Conservation (phyloP, 164 flowering plant genomes). For the Sextonia rubra region DNA sequence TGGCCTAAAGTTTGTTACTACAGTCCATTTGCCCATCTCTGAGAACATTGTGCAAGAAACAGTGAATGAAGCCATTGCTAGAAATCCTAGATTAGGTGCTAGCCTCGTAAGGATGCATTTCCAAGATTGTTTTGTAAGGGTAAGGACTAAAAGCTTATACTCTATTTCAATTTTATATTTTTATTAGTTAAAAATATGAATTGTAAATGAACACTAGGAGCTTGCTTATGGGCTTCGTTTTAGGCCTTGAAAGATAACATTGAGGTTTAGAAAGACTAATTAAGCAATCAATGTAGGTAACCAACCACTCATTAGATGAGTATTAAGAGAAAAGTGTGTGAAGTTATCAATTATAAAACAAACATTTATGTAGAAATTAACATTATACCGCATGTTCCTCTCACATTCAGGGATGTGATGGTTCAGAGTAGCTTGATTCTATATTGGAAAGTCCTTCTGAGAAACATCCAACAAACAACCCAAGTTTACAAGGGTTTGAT, state of each 20-base stretch:
- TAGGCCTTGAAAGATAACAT: too few relatives aligned
- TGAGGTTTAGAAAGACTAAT: background rate
- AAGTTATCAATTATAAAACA: too few relatives aligned
- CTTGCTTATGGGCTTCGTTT: background rate
- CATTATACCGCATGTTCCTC: too few relatives aligned
- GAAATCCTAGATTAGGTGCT: conserved; percentile 42
- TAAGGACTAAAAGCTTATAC: background rate
- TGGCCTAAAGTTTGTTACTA: conserved; percentile 19
- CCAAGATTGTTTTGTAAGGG: conserved; percentile 58
- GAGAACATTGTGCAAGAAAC: conserved; percentile 21
- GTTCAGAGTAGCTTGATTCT: conserved; percentile 43
- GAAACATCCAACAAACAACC: conserved; percentile 33
- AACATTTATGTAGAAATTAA: too few relatives aligned
- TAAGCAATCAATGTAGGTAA: background rate
- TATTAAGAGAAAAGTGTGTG: background rate
- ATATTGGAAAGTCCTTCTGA: conserved; percentile 34
- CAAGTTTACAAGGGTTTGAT: conserved; percentile 47
- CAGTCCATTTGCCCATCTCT: conserved; percentile 14
- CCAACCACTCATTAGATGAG: background rate
- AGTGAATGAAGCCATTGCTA: conserved; percentile 25
- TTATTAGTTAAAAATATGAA: too few relatives aligned
- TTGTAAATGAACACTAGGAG: background rate
- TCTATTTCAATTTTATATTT: background rate
- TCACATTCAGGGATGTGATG: conserved; percentile 69
- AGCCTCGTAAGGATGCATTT: conserved; percentile 62